Base-by-base conservation (phyloP, 352 stramenopile genomes). In the Globisporangium alternatum region DNA sequence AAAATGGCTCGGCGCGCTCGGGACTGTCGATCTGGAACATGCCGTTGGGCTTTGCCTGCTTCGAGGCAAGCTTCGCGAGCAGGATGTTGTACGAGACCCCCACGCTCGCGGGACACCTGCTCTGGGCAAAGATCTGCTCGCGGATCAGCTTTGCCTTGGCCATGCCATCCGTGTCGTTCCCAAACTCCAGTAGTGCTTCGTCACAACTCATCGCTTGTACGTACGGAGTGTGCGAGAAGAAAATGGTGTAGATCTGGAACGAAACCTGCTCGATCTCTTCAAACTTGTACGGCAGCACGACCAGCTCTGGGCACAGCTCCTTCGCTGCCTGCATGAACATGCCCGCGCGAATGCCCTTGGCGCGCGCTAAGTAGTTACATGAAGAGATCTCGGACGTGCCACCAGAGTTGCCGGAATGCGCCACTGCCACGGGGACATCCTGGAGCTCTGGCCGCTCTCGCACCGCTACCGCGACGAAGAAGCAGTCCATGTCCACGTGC, bases 401-500 rank as follows among this genome's bases (percentile, higher is more conserved):
- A 4, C 86, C 86, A 19, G 77, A 78, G 41, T 83, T 89, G 3
- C 67, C 68, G 33, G 83, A 96, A 66, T 98, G 93, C 13, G 91
- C 94, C 19, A 99, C 91, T 13, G 91, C 94, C 6, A 99, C 88
- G 1, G 96, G 92, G 9, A 91, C 72, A 9, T 80, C 71, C 35
- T 83, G 57, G 35, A 86, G 74, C 37, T 93, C 77, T 1, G 93
- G 90, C 56, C 81, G 89, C 10, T 90, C 91, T 31, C 84, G 68
- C 22, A 98, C 73, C 13, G 86, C 90, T 8, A 99, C 96, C 10
- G 88, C 78, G 3, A 96, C 96, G 71, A 99, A 99, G 77, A 99
- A 99, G 62, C 91, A 98, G 74, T 99, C 96, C 96, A 99, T 98
- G 72, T 99, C 96, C 0, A 99, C 86, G 58, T 99, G 96, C 55